phyloP scores from a whole-genome alignment of 2,329 filamentous ascomycete genomes.

The Clonostachys solani region DNA sequence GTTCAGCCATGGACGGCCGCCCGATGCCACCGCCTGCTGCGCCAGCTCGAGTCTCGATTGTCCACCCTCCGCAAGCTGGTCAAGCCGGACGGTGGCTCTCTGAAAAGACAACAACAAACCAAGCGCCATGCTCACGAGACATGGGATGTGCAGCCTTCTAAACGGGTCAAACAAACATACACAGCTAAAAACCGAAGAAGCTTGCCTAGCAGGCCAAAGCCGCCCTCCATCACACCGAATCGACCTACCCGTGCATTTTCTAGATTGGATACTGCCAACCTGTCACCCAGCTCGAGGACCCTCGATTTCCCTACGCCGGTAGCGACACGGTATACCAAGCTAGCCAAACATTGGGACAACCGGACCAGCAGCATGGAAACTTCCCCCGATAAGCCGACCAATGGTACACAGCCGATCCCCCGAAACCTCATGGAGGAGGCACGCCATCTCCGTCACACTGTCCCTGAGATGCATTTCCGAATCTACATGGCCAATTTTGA shows the following conservation, averaged over 20 bases:
- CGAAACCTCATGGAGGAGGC: constrained; percentile 10
- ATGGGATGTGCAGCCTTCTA: constrained; percentile 3
- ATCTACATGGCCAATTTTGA: constrained; percentile 25
- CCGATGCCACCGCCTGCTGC: constrained; percentile 39
- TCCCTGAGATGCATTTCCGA: constrained; percentile 15
- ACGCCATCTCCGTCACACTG: constrained; percentile 12
- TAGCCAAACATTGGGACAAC: no score
- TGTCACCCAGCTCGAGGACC: constrained; percentile 14
- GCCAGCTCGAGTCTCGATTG: constrained; percentile 38
- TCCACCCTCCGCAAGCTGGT: constrained; percentile 28
- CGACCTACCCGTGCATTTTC: constrained; percentile 18
- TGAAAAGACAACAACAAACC: no score
- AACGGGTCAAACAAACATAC: background rate
- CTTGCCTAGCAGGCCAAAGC: background rate
- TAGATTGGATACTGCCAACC: constrained; percentile 17
- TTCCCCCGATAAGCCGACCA: no score
- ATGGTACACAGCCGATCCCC: no score
- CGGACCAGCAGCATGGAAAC: no score
- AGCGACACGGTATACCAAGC: no score
- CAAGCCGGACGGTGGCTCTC: background rate
- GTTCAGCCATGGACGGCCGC: constrained; percentile 40
- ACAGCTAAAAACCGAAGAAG: background rate
- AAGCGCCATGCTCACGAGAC: no score
- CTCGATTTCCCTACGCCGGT: constrained; percentile 21
- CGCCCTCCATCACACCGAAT: constrained; percentile 12